Evolutionary conservation across 768 basidiomycete genomes (phyloP), one percentile per base, ranked within the genome.

Genomic region (Xerocomellus chrysenteron): DNA sequence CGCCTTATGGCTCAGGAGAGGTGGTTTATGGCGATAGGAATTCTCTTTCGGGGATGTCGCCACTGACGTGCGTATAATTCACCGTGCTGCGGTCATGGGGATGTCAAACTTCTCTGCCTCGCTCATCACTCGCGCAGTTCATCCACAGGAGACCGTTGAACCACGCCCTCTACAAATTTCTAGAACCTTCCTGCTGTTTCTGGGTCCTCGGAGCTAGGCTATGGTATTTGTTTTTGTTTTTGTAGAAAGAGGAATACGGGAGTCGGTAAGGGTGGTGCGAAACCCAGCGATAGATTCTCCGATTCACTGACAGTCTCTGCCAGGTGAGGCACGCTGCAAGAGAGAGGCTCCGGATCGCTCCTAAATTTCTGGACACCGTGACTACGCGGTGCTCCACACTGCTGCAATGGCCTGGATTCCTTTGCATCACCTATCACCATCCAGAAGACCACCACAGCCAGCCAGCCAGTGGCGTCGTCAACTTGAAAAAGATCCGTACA

Each of bases 211-310:
- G 45, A 42, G 44, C 53, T 24, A 17, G 42, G 40, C 52, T 7
- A 52, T 54, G 41, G 47, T 64, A 55, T 64, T 64, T 64, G 63
- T 55, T 64, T 60, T 54, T 64, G 63, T 64, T 64, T 60, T 64
- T 50, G 36, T 16, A 36, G 50, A 32, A 39, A 32, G 48, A 24
- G 28, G 10, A 2, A 32, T 54, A 24, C 19, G 35, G 42, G 42
- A 37, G 19, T 24, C 35, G 30, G 47, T 37, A 36, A 44, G 36
- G 21, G 33, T 44, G 26, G 33, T 53, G 46, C 44, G 52, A 65
- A 65, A 61, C 58, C 58, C 63, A 64, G 58, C 58, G 57, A 64
- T 62, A 52, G 26, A 55, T 63, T 59, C 62, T 63, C 57, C 62
- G 62, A 64, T 47, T 57, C 45, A 58, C 57, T 41, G 46, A 53